Conservation (phyloP, 768 basidiomycete genomes). For the Kondoa subrosea region DNA sequence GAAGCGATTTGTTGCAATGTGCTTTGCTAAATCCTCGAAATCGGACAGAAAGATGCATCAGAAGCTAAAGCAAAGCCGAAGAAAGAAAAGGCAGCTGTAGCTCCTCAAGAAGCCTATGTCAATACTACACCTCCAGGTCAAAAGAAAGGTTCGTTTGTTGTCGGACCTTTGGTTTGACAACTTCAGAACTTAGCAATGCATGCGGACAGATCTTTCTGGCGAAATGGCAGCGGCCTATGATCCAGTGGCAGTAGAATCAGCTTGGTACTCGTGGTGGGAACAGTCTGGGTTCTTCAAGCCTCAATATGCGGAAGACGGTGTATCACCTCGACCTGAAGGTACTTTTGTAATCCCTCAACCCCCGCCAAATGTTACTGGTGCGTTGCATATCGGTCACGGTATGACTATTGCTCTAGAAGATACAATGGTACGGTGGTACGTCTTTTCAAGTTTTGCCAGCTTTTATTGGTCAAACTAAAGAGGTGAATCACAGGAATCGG, state of each 20-base stretch:
- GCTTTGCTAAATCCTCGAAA: too few species aligned
- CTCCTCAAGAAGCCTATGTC: conserved; percentile 52
- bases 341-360: conserved; percentile 73
- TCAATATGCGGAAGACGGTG: conserved; percentile 42
- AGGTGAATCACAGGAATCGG: conserved; percentile 41
- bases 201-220: conserved; percentile 57
- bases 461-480: not conserved
- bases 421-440: conserved; percentile 59
- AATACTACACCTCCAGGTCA: conserved; percentile 77
- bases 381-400: conserved; percentile 85
- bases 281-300: conserved; percentile 80
- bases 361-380: conserved; percentile 93
- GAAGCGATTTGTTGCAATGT: not conserved
- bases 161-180: not conserved
- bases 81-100: conserved; percentile 23
- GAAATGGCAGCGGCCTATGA: conserved; percentile 90
- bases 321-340: conserved; percentile 44
- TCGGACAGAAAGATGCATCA: not conserved
- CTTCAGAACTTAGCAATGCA: not conserved
- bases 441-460: conserved; percentile 23
- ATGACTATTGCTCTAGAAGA: conserved; percentile 86
- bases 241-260: conserved; percentile 79
- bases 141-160: conserved; percentile 59
- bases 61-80: conserved; percentile 15
- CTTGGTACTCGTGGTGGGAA: conserved; percentile 85